Evolutionary conservation across 1,284 basidiomycete species (phyloP).

Genomic region (Moesziomyces antarcticus): DNA sequence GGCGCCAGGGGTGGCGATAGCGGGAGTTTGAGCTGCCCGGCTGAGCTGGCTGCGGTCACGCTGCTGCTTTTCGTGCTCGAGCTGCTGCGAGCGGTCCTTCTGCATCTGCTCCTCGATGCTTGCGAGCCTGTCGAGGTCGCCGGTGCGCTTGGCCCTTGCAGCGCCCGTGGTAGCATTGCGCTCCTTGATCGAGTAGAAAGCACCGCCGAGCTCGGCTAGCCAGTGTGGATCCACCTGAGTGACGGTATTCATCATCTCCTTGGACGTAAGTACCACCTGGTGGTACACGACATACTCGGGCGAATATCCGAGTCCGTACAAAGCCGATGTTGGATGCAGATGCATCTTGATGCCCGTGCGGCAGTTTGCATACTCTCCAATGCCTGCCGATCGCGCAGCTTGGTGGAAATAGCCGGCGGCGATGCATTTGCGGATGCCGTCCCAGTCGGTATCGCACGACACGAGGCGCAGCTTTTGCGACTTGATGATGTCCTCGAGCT

Average conservation of each 20-base stretch:
- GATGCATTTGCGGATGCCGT: conserved; percentile 95
- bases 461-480: conserved; percentile 92
- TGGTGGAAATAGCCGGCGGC: conserved; percentile 99
- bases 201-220: conserved; percentile 73
- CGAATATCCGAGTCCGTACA: conserved; percentile 96
- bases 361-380: conserved; percentile 98
- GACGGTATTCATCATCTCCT: conserved; percentile 62
- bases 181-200: conserved; percentile 94
- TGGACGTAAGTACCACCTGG: conserved; percentile 72
- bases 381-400: conserved; percentile 95
- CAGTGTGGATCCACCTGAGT: conserved; percentile 67
- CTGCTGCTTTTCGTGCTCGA: conserved; percentile 17
- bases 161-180: conserved; percentile 74
- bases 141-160: conserved; percentile 75
- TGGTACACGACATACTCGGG: conserved; percentile 98
- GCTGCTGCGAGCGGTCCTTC: conserved; percentile 36
- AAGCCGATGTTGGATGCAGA: conserved; percentile 92
- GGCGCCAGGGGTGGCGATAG: conserved; percentile 37
- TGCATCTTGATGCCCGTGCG: conserved; percentile 87
- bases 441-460: conserved; percentile 94
- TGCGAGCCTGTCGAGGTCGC: conserved; percentile 87
- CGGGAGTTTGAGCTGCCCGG: conserved; percentile 20
- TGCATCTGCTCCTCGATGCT: conserved; percentile 76
- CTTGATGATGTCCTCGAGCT: conserved; percentile 98
- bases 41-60: conserved; percentile 10